A percentile compares a stretch with the other conserved stretches of the same genome.
Conservation (phyloP, 805 yeast genomes). For the Schwanniomyces occidentalis region DNA sequence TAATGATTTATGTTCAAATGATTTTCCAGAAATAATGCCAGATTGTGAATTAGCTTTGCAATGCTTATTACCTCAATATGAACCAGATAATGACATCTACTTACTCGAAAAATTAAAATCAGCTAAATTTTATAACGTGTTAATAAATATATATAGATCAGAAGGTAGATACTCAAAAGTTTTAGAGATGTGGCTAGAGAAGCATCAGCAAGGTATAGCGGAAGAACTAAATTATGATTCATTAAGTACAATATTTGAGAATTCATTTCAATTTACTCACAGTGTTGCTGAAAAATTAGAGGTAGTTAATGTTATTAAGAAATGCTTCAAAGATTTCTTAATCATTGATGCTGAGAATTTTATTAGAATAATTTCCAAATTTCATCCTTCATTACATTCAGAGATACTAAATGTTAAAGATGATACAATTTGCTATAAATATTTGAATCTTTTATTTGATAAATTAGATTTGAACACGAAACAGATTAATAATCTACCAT, state of each 20-base stretch:
- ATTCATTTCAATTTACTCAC: slow-evolving; percentile 12
- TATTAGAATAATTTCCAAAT: slow-evolving; percentile 34
- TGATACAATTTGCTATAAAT: slow-evolving; percentile 24
- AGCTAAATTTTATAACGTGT: slow-evolving; percentile 58
- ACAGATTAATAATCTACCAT: slow-evolving; percentile 2
- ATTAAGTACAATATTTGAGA: slow-evolving; percentile 27
- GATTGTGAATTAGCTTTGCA: slow-evolving; percentile 80
- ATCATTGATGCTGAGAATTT: slow-evolving; percentile 33
- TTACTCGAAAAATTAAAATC: slow-evolving; percentile 52
- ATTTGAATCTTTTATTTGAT: slow-evolving; percentile 32
- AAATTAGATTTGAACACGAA: background rate
- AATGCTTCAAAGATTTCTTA: slow-evolving; percentile 24
- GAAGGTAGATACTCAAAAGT: slow-evolving; percentile 55
- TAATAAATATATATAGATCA: slow-evolving; percentile 55
- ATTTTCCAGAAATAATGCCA: slow-evolving; percentile 33
- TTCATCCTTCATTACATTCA: slow-evolving; percentile 41
- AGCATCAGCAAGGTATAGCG: slow-evolving; percentile 13
- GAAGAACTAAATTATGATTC: slow-evolving; percentile 12
- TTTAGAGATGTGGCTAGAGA: slow-evolving; percentile 51
- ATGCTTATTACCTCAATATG: slow-evolving; percentile 65
- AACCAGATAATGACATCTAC: slow-evolving; percentile 52
- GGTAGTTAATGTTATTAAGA: slow-evolving; percentile 21
- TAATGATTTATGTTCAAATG: slow-evolving; percentile 47
- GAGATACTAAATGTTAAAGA: slow-evolving; percentile 32
- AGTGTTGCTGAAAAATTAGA: slow-evolving; percentile 23